Evolutionary conservation across 306 rosid genomes (phyloP).

Genomic region (Astragalus glycyphyllos): DNA sequence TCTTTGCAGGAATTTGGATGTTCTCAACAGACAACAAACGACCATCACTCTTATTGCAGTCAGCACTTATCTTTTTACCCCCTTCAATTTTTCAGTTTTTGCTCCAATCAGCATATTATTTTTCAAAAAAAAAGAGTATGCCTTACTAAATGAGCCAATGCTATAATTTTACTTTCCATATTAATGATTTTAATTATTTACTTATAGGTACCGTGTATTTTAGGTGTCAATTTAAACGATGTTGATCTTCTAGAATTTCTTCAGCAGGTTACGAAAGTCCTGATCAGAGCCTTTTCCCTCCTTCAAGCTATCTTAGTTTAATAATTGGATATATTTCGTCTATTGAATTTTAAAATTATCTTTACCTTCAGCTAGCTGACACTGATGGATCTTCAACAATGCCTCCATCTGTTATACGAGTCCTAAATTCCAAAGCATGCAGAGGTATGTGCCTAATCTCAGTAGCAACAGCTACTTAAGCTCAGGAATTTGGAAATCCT

Average conservation of each 20-base stretch:
- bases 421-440: conserved; percentile 90
- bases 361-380: conserved; percentile 70
- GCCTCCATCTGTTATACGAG: conserved; percentile 84
- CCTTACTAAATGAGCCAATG: neutral
- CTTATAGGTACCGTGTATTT: conserved; percentile 87
- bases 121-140: conserved; percentile 13
- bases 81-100: conserved; percentile 17
- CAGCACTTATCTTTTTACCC: conserved; percentile 22
- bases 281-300: conserved; percentile 29
- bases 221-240: conserved; percentile 82
- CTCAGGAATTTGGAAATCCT: conserved; percentile 21
- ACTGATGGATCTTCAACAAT: conserved; percentile 93
- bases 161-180: conserved; percentile 23
- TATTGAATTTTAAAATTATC: conserved; percentile 28
- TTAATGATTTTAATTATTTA: conserved; percentile 38
- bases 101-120: conserved; percentile 11
- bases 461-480: conserved; percentile 2
- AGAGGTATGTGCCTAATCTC: conserved; percentile 64
- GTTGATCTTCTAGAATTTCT: conserved; percentile 91
- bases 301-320: conserved; percentile 35
- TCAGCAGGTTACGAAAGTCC: conserved; percentile 75
- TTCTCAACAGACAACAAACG: conserved; percentile 68
- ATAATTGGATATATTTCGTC: neutral
- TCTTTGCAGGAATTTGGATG: conserved; percentile 76
- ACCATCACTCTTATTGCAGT: conserved; percentile 72